These are phyloP conservation scores for Diaporthe nobilis DNA, from an alignment of 2,329 filamentous ascomycete species.

Conservation along the genomic window DNA sequence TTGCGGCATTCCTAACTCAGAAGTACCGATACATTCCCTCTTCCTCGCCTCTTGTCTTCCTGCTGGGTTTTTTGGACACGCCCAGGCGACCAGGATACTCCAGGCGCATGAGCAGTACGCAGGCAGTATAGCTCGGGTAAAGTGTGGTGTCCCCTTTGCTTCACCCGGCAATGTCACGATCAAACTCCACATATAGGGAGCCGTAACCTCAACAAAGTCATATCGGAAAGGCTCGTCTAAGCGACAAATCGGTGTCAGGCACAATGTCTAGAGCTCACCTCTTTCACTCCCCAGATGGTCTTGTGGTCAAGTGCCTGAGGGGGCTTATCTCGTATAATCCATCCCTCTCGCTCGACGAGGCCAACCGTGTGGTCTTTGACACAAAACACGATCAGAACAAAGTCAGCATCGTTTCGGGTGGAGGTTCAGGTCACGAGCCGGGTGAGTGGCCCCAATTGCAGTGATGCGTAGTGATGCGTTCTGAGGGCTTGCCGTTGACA, in stretches of 20 bases:
- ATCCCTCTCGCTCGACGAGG: slow-evolving; percentile 62
- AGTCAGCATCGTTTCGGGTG: slow-evolving; percentile 68
- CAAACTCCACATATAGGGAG: background rate
- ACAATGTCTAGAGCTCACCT: slow-evolving; percentile 68
- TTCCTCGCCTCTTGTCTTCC: slow-evolving; percentile 20
- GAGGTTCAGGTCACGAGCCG: slow-evolving; percentile 72
- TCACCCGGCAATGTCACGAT: background rate
- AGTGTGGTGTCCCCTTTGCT: background rate
- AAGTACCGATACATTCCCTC: slow-evolving; percentile 26
- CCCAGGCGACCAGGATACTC: background rate
- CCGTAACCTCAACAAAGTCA: background rate
- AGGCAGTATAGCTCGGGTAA: background rate
- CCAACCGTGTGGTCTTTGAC: slow-evolving; percentile 67
- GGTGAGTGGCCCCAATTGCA: background rate
- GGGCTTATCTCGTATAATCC: slow-evolving; percentile 69
- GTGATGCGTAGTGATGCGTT: too few species aligned
- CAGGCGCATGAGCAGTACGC: background rate
- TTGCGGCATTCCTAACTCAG: slow-evolving; percentile 25
- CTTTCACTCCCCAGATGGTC: slow-evolving; percentile 66
- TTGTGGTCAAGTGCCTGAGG: slow-evolving; percentile 65
- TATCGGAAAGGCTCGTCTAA: background rate
- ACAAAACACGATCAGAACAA: slow-evolving; percentile 58
- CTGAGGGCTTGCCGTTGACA: background rate
- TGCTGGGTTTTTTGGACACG: background rate
- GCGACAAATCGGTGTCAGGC: background rate